A percentile compares a stretch with the other conserved stretches of the same genome.
phyloP scores from a whole-genome alignment of 2,329 filamentous ascomycete genomes.

The Rhynchosporium secalis region DNA sequence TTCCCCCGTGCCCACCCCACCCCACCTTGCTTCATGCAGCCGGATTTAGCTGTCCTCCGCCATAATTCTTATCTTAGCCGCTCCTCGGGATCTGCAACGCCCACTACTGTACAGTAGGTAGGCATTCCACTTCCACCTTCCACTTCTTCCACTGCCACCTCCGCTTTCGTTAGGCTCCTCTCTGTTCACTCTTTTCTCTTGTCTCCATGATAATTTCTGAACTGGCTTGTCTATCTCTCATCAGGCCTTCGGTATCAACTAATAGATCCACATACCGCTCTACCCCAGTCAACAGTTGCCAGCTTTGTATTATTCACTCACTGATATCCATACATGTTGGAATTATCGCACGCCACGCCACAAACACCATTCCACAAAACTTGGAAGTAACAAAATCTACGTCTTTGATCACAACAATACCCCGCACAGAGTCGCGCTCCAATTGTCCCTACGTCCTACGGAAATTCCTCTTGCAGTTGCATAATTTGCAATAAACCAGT shows the following conservation, averaged over 20 bases:
- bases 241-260: background rate
- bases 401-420: constrained; percentile 17
- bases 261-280: background rate
- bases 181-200: background rate
- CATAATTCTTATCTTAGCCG: constrained; percentile 10
- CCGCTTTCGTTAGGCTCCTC: background rate
- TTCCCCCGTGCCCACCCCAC: background rate
- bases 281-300: constrained; percentile 1
- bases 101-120: background rate
- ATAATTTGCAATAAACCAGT: background rate
- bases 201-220: background rate
- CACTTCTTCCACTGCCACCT: background rate
- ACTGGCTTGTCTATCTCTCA: background rate
- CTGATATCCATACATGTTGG: constrained; percentile 21
- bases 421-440: constrained; percentile 25
- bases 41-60: constrained; percentile 11
- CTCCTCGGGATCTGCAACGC: constrained; percentile 5
- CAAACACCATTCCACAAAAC: constrained; percentile 26
- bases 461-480: background rate
- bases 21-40: background rate
- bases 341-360: constrained; percentile 23
- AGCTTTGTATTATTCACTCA: constrained; percentile 17
- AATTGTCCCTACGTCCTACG: background rate
- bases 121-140: background rate
- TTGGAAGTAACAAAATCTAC: constrained; percentile 25